Evolutionary conservation across 2,329 filamentous ascomycete species (phyloP), one percentile per base, ranked within the genome.

Genomic region (Aspergillus intermedius): DNA sequence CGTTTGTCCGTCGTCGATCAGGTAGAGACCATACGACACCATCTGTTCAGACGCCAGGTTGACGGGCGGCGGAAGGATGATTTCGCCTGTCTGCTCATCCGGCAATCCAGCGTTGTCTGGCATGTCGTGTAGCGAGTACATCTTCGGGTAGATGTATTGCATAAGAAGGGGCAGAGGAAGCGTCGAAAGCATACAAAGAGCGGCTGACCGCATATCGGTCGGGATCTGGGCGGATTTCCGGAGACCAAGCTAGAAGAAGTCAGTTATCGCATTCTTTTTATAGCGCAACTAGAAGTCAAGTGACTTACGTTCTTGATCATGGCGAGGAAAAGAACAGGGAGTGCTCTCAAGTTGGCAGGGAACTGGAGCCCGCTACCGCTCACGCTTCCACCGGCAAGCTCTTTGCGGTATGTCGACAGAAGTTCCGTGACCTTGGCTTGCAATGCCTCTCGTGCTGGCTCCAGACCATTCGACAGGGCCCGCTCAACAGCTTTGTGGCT

Each of bases 401-500:
- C 93, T 75, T 97, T 97, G 73, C 90, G 87, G 76, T 96, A 98
- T 0, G 91, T 97, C 67, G 91, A 86, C 51, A 98, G 76, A 44
- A 98, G 80, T 73, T 98, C 93, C 23, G 90, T 86, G 39, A 95
- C 76, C 78, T 98, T 98, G 56, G 84, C 82, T 68, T 96, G 90
- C 40, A 97, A 77, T 42, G 89, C 86, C 69, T 98, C 93, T 39
- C 93, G 81, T 45, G 93, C 93, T 43, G 89, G 86, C 60, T 98
- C 93, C 45, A 98, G 76, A 35, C 91, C 91, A 60, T 82, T 88
- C 60, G 88, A 86, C 35, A 98, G 76, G 9, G 87, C 84, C 59
- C 89, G 81, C 74, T 98, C 93, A 3, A 97, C 93, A 13, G 93
- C 93, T 76, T 97, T 97, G 79, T 98, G 93, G 60, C 87, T 91